Evolutionary conservation across 306 rosid genomes (phyloP).

Genomic region (Cyamopsis tetragonoloba): DNA sequence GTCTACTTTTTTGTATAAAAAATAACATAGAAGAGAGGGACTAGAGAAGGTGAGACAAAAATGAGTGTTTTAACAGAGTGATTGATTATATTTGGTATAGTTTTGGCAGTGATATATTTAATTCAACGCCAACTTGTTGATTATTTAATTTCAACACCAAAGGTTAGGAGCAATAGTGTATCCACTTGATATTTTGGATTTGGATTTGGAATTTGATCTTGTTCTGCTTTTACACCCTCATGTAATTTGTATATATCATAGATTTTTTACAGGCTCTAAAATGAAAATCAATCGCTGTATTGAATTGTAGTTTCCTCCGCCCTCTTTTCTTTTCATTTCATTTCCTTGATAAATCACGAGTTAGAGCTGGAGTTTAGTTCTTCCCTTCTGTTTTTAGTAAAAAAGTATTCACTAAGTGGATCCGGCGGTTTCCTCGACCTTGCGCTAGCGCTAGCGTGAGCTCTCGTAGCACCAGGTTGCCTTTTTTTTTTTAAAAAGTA

Average conservation of each 20-base stretch:
- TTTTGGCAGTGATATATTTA: conserved; percentile 24
- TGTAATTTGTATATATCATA: conserved; percentile 45
- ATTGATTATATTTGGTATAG: conserved; percentile 31
- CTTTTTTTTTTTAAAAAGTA: too few relatives aligned
- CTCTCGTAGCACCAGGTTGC: too few relatives aligned
- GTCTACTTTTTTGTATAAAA: conserved; percentile 27
- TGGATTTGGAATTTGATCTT: conserved; percentile 29
- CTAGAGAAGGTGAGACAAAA: conserved; percentile 11
- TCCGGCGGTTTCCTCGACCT: too few relatives aligned
- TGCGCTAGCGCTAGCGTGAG: too few relatives aligned
- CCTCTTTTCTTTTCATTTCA: neutral
- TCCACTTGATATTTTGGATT: conserved; percentile 9
- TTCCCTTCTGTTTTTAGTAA: too few relatives aligned
- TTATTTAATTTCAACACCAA: conserved; percentile 19
- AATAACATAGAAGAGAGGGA: conserved; percentile 33
- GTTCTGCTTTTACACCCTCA: conserved; percentile 6
- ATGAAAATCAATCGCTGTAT: conserved; percentile 10
- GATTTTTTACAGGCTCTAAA: conserved; percentile 11
- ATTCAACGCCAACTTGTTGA: conserved; percentile 18
- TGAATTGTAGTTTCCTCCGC: conserved; percentile 11
- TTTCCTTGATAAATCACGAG: neutral
- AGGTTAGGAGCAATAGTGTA: conserved; percentile 25
- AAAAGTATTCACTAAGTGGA: too few relatives aligned
- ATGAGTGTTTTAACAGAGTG: conserved; percentile 18
- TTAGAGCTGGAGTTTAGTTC: neutral